Conservation (phyloP, 2,329 filamentous ascomycete species). For the Aspergillus japonicus region DNA sequence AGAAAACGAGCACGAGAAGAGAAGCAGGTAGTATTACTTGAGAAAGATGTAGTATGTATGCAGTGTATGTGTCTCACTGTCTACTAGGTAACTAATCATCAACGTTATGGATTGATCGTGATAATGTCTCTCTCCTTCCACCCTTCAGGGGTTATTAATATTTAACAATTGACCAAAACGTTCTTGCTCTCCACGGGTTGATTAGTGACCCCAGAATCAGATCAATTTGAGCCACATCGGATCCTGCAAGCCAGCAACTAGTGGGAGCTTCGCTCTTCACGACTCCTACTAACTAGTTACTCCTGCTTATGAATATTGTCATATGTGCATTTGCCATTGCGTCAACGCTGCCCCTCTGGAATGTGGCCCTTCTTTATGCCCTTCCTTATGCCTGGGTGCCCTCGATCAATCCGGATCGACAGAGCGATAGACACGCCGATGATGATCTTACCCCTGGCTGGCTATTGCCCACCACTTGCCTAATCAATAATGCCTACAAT, state of each 20-base stretch:
- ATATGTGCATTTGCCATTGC: background rate
- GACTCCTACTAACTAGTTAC: too few relatives aligned
- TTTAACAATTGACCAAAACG: background rate
- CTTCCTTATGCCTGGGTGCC: background rate
- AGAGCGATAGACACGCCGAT: background rate
- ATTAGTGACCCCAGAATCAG: background rate
- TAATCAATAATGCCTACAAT: background rate
- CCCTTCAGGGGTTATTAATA: background rate
- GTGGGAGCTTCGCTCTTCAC: background rate
- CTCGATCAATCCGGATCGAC: conserved; percentile 3
- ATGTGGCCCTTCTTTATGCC: background rate
- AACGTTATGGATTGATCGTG: too few relatives aligned
- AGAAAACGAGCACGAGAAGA: background rate
- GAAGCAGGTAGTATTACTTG: too few relatives aligned
- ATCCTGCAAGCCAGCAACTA: background rate
- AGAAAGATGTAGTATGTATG: too few relatives aligned
- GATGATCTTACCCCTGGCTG: conserved; percentile 2
- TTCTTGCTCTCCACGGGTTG: background rate
- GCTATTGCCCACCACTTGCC: background rate
- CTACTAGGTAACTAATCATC: too few relatives aligned
- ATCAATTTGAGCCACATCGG: background rate
- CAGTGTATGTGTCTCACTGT: too few relatives aligned
- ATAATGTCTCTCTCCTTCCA: background rate
- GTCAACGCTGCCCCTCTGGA: conserved; percentile 1
- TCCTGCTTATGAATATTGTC: too few relatives aligned